A percentile compares a stretch with the other conserved stretches of the same genome.
phyloP scores from a whole-genome alignment of 768 basidiomycete genomes.

The Phanerodontia chrysosporium region DNA sequence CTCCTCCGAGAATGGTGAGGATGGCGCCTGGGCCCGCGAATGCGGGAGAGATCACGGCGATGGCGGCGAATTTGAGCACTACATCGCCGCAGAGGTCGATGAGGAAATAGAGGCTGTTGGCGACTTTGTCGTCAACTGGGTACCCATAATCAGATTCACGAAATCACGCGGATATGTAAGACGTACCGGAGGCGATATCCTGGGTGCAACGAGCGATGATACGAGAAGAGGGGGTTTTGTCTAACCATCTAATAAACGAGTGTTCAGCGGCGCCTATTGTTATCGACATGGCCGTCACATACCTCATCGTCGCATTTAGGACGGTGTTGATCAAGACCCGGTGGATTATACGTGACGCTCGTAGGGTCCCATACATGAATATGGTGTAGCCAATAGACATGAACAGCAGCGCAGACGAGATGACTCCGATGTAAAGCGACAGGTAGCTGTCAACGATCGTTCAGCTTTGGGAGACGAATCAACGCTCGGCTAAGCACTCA shows the following conservation, averaged over 20 bases:
- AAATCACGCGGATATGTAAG: constrained; percentile 5
- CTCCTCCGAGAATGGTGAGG: constrained; percentile 34
- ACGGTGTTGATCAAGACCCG: constrained; percentile 6
- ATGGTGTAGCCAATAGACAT: background rate
- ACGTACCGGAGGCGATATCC: constrained; percentile 44
- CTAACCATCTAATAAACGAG: constrained; percentile 38
- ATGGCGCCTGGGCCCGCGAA: constrained; percentile 37
- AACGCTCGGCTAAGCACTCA: constrained; percentile 10
- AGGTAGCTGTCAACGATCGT: background rate
- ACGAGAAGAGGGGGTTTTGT: constrained; percentile 49
- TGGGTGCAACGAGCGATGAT: constrained; percentile 67
- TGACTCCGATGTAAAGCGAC: background rate
- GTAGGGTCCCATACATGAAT: constrained; percentile 3
- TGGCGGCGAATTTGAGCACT: constrained; percentile 29
- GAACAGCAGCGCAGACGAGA: background rate
- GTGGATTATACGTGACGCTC: constrained; percentile 11
- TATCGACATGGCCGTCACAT: background rate
- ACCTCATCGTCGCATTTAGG: constrained; percentile 15
- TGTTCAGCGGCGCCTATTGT: background rate
- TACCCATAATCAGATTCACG: constrained; percentile 35
- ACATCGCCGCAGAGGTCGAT: constrained; percentile 27
- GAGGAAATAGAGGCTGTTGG: constrained; percentile 21
- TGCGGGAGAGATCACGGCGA: constrained; percentile 36
- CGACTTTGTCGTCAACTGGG: constrained; percentile 33
- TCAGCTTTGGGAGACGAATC: background rate